These are phyloP conservation scores for Cucumis hystrix DNA, from an alignment of 306 rosid species.

Conservation along the genomic window DNA sequence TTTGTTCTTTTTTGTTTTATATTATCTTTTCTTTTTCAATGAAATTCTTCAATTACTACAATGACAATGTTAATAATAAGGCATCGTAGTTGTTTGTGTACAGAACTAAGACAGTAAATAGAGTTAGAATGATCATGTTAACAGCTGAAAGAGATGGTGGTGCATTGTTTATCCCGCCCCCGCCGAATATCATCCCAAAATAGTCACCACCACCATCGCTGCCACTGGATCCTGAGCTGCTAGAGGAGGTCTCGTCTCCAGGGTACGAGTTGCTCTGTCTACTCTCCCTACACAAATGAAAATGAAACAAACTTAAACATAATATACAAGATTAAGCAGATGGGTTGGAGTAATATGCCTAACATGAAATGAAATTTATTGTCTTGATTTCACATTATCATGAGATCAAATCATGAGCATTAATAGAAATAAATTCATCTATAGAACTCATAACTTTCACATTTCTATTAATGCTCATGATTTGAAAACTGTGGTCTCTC, in stretches of 20 bases:
- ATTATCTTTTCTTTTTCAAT: neutral
- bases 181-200: constrained; percentile 72
- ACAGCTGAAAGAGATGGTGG: constrained; percentile 20
- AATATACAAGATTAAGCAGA: neutral
- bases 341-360: neutral
- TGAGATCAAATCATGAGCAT: neutral
- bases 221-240: constrained; percentile 34
- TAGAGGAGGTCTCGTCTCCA: constrained; percentile 24
- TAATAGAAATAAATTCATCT: too few species aligned
- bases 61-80: constrained; percentile 21
- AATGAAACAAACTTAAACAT: neutral
- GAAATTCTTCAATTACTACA: constrained; percentile 10
- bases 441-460: too few species aligned
- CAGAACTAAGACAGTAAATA: constrained; percentile 39
- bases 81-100: constrained; percentile 25
- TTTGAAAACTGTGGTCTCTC: neutral
- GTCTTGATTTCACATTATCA: too few species aligned
- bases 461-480: too few species aligned
- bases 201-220: constrained; percentile 38
- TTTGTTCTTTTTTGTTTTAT: neutral
- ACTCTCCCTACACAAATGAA: constrained; percentile 43
- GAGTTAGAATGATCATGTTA: constrained; percentile 30
- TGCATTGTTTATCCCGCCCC: constrained; percentile 23
- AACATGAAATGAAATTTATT: too few species aligned
- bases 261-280: constrained; percentile 23